A percentile compares a stretch with the other conserved stretches of the same genome.
phyloP scores from a whole-genome alignment of 163 green algal genomes.

The Scenedesmus sp. region DNA sequence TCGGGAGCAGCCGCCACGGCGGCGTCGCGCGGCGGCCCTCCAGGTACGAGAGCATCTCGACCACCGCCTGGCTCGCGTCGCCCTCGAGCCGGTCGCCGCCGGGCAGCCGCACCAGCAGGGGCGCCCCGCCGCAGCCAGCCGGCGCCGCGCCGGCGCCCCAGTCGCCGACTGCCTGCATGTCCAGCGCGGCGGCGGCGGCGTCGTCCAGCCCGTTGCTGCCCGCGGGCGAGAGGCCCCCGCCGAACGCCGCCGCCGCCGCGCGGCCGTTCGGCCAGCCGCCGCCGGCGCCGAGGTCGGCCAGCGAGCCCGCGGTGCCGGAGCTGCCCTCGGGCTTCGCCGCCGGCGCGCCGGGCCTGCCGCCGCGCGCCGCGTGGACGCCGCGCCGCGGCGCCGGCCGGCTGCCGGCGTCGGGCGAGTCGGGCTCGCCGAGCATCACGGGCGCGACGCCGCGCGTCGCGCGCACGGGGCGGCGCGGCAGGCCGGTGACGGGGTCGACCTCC shows the following conservation, averaged over 20 bases:
- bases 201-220: too few species aligned
- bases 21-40: background rate
- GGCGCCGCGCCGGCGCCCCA: too few species aligned
- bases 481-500: background rate
- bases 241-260: too few species aligned
- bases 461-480: background rate
- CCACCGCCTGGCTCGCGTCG: constrained; percentile 28
- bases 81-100: constrained; percentile 1
- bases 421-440: too few species aligned
- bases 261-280: too few species aligned
- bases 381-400: background rate
- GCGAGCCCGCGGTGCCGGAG: background rate
- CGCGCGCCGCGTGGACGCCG: background rate
- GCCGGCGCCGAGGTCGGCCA: too few species aligned
- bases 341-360: background rate
- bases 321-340: background rate
- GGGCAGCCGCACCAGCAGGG: background rate
- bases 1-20: constrained; percentile 35
- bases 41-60: constrained; percentile 35
- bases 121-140: too few species aligned
- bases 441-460: too few species aligned
- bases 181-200: too few species aligned
- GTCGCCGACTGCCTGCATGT: too few species aligned
- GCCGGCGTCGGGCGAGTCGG: too few species aligned
- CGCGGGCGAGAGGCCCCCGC: too few species aligned